These are phyloP conservation scores for Pythium dissimile DNA, from an alignment of 352 stramenopile species.

Conservation along the genomic window DNA sequence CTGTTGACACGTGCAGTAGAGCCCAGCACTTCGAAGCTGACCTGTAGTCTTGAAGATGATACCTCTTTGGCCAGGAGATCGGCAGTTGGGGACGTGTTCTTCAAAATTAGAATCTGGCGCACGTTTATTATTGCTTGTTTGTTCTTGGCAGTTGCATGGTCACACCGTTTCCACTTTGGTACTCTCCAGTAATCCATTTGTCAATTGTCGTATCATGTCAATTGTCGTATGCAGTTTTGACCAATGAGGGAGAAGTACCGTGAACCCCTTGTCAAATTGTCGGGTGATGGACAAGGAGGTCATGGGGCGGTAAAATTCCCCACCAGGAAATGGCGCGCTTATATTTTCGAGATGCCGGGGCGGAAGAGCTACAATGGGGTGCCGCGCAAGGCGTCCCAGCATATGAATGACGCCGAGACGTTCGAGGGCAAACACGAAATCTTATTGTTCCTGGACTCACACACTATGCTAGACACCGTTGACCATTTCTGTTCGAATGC, in stretches of 20 bases:
- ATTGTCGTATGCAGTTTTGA: slow-evolving; percentile 5
- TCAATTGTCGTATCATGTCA: slow-evolving; percentile 10
- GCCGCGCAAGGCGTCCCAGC: slow-evolving; percentile 1
- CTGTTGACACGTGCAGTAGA: slow-evolving; percentile 21
- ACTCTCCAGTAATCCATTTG: too few species aligned
- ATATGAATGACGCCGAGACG: not conserved
- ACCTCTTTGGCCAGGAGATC: too few species aligned
- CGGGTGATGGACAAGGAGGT: slow-evolving; percentile 1
- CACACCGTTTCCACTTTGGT: too few species aligned
- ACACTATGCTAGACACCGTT: not conserved
- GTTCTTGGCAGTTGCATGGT: too few species aligned
- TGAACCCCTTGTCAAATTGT: slow-evolving; percentile 4
- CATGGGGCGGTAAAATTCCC: not conserved
- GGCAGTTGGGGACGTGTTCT: too few species aligned
- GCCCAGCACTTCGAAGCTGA: slow-evolving; percentile 18
- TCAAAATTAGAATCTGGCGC: too few species aligned
- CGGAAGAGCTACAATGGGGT: not conserved
- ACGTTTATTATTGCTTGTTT: too few species aligned
- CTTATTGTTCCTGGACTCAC: not conserved
- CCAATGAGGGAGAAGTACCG: slow-evolving; percentile 4
- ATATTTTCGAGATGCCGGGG: slow-evolving; percentile 4
- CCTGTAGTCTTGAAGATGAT: too few species aligned
- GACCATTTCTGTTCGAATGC: not conserved
- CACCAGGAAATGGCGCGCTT: slow-evolving; percentile 4
- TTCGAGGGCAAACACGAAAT: not conserved